Evolutionary conservation across 208 protist species (phyloP).

Genomic region (Leptomonas pyrrhocoris): DNA sequence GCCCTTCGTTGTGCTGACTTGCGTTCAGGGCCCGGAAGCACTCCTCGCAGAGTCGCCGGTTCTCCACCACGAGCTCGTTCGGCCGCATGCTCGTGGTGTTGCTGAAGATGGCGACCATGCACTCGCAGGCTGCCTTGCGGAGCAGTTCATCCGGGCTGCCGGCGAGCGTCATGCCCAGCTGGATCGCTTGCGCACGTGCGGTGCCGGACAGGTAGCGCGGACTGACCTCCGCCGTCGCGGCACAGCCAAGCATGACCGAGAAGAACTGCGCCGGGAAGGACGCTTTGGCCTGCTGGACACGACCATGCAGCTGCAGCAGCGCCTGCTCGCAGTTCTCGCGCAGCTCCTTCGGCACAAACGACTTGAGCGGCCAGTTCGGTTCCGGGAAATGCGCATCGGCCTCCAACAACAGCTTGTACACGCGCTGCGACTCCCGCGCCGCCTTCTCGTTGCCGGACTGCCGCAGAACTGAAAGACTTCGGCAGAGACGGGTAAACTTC

Average conservation of each 20-base stretch:
- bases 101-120: constrained; percentile 80
- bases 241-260: constrained; percentile 74
- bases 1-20: constrained; percentile 83
- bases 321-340: constrained; percentile 84
- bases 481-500: constrained; percentile 86
- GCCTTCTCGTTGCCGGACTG: constrained; percentile 75
- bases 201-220: constrained; percentile 69
- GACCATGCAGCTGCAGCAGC: constrained; percentile 79
- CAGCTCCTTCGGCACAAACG: constrained; percentile 86
- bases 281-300: constrained; percentile 51
- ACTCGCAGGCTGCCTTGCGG: constrained; percentile 77
- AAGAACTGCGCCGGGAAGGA: constrained; percentile 77
- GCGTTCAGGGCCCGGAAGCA: constrained; percentile 76
- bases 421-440: constrained; percentile 73
- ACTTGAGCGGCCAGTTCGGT: constrained; percentile 72
- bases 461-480: constrained; percentile 70
- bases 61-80: constrained; percentile 87
- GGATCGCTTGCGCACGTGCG: constrained; percentile 67
- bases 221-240: constrained; percentile 75
- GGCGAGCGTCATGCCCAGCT: constrained; percentile 75
- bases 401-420: constrained; percentile 76
- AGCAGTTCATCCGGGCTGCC: constrained; percentile 69
- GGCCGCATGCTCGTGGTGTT: constrained; percentile 68
- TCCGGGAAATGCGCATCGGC: constrained; percentile 48
- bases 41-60: constrained; percentile 79